Evolutionary conservation across 164 flowering plant genomes (phyloP).

Genomic region (Dillenia suffruticosa): DNA sequence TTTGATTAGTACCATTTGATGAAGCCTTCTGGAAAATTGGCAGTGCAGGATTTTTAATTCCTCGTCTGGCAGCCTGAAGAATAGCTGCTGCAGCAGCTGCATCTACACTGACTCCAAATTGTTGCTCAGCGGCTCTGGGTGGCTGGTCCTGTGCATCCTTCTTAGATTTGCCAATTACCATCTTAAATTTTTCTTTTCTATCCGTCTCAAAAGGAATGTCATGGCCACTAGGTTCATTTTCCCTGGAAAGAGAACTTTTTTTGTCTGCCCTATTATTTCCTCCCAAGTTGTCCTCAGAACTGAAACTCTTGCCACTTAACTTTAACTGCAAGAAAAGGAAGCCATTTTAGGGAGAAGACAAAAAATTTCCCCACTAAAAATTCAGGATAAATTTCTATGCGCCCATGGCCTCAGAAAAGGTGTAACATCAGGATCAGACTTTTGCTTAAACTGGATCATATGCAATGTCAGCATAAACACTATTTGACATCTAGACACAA

Average conservation of each 20-base stretch:
- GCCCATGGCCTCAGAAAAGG: too few relatives aligned
- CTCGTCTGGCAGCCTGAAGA: conserved; percentile 88
- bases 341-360: too few relatives aligned
- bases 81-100: conserved; percentile 77
- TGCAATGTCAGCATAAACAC: too few relatives aligned
- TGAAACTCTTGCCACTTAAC: conserved; percentile 27
- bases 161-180: conserved; percentile 76
- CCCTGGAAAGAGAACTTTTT: conserved; percentile 30
- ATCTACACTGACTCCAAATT: conserved; percentile 48
- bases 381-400: too few relatives aligned
- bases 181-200: conserved; percentile 79
- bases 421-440: too few relatives aligned
- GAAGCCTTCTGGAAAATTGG: conserved; percentile 35
- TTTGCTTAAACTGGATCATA: too few relatives aligned
- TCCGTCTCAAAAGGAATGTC: conserved; percentile 43
- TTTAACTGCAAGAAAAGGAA: conserved; percentile 45
- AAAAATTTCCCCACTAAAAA: too few relatives aligned
- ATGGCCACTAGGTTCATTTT: conserved; percentile 28
- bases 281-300: conserved; percentile 30
- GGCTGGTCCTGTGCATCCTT: conserved; percentile 58
- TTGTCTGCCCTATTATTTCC: conserved; percentile 29
- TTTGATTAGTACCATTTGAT: conserved; percentile 22
- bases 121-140: conserved; percentile 35
- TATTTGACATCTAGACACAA: too few relatives aligned
- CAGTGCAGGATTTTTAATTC: conserved; percentile 50